Base-by-base conservation (phyloP, 306 rosid genomes). In the Hippophae tibetana region DNA sequence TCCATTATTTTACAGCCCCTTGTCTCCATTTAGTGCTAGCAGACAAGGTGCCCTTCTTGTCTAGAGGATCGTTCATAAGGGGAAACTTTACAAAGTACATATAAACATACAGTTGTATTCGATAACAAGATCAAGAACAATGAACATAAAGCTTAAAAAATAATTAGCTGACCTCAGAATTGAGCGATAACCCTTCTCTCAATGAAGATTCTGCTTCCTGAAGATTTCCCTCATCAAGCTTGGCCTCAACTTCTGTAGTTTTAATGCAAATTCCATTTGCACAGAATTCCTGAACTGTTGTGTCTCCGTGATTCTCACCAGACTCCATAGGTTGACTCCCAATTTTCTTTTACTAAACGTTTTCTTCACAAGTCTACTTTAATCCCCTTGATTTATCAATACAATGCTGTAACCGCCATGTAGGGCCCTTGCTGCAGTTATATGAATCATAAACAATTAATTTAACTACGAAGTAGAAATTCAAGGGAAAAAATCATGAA, bases 151-250 rank as follows among this genome's bases (percentile, higher is more conserved):
- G 38, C 38, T 31, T 31, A n/a, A 38, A 50, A 42, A 48, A 25
- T 23, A 50, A 61, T 25, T 66, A 47, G 53, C 56, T 42, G 23
- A 85, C 99, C 99, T 92, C 96, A 55, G 65, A 85, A 75, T 74
- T 92, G 79, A 92, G 79, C 0, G 96, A 87, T 69, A 92, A 71
- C 25, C 99, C 99, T 26, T 92, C 96, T 52, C 84, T 75, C 68
- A 92, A 66, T 9, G 99, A 77, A 5, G 85, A 58, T 72, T 92
- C 99, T 0, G 99, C 99, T 67, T 80, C 96, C 69, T 88, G 81
- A 74, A 88, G 82, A 57, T 92, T 85, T 64, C 99, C 99, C 76
- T 86, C 82, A 60, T 88, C 96, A 5, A 92, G 93, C 73, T 80
- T 88, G 10, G 88, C 95, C 67, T 86, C 93, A 56, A 88, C 80